A percentile compares a stretch with the other conserved stretches of the same genome.
Evolutionary conservation across 805 yeast genomes (phyloP).

Genomic region (Kazachstania kunashirensis): DNA sequence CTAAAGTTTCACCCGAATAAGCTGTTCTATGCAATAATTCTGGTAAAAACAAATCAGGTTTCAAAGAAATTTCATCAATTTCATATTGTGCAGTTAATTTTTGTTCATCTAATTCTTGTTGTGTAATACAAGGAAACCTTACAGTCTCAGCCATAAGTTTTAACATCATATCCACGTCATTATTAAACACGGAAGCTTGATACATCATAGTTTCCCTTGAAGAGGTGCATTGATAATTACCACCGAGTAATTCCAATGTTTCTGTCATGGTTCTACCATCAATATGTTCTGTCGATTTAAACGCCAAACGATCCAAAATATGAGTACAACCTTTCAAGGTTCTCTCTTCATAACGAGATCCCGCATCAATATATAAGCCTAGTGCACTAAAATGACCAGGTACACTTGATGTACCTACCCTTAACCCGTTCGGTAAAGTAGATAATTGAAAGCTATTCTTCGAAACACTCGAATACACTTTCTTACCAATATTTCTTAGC

Average conservation of each 20-base stretch:
- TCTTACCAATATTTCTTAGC: constrained; percentile 8
- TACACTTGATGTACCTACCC: constrained; percentile 72
- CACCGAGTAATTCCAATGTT: constrained; percentile 71
- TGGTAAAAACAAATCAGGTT: constrained; percentile 78
- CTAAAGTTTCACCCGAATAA: constrained; percentile 60
- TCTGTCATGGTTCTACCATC: constrained; percentile 65
- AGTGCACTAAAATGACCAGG: constrained; percentile 89
- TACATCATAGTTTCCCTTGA: constrained; percentile 87
- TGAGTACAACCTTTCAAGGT: constrained; percentile 68
- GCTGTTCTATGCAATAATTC: constrained; percentile 86
- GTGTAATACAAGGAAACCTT: constrained; percentile 54
- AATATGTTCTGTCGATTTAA: constrained; percentile 53
- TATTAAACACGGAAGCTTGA: constrained; percentile 89
- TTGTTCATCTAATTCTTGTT: constrained; percentile 66
- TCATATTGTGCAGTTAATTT: constrained; percentile 69
- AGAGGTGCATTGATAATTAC: constrained; percentile 87
- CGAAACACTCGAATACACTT: constrained; percentile 17
- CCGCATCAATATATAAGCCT: constrained; percentile 85
- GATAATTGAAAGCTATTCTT: constrained; percentile 24
- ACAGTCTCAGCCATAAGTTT: constrained; percentile 70
- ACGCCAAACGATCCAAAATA: constrained; percentile 76
- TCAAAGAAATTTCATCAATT: constrained; percentile 68
- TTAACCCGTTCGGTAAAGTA: constrained; percentile 62
- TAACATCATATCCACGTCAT: constrained; percentile 73
- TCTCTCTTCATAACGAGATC: constrained; percentile 70